Base-by-base conservation (phyloP, 176 grass and related monocot genomes). In the Triticum dicoccoides region DNA sequence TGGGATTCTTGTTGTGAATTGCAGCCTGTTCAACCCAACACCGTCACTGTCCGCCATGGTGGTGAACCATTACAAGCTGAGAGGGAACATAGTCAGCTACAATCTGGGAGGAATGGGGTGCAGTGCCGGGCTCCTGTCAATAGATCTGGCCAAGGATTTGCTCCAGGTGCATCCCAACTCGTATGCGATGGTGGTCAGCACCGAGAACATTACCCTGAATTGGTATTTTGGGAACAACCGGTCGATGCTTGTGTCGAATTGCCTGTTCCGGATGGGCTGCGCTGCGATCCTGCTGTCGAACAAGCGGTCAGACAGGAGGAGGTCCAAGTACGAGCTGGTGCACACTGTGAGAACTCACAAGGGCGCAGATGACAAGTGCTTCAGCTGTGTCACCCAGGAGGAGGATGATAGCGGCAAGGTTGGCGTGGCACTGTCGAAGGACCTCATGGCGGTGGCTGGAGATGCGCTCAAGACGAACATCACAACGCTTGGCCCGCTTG, bases 391-490 rank as follows among this genome's bases (percentile, higher is more conserved):
- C 32, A 95, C 87, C 51, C 95, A 97, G 86, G 92, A 97, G 87
- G 95, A 97, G 87, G 95, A 97, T 75, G 78, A 49, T 0, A 35
- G 80, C 0, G 92, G 89, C 9, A 79, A 79, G 24, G 23, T 97
- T 11, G 95, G 95, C 23, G 95, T 92, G 39, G 87, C 94, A 30
- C 94, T 97, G 63, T 97, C 94, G 0, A 90, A 92, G 83, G 95
- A 97, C 82, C 88, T 97, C 23, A 97, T 97, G 95, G 90, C 80
- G 13, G 95, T 97, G 21, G 95, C 95, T 1, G 95, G 89, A 3
- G 95, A 94, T 68, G 94, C 94, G 68, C 80, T 97, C 76, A 97
- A 97, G 87, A 94, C 92, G 8, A 97, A 97, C 90, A 97, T 97
- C 85, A 97, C 94, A 2, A 97, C 92, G 17, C 83, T 97, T 3